Conservation (phyloP, 768 basidiomycete genomes). For the Austroboletus festivus region DNA sequence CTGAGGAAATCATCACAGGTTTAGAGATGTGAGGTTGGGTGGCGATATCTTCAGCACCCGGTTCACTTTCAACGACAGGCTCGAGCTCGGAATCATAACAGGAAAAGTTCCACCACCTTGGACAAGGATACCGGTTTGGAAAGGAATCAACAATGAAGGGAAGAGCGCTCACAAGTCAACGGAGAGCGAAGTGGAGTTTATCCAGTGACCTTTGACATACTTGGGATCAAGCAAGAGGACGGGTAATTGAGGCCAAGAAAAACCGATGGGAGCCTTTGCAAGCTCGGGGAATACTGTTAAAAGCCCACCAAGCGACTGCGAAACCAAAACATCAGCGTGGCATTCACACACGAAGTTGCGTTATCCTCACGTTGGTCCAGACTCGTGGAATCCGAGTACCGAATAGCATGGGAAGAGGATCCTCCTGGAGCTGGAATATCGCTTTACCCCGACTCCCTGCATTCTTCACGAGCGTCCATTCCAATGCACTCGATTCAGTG, state of each 20-base stretch:
- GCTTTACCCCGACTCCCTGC: not conserved
- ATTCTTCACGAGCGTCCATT: conserved; percentile 22
- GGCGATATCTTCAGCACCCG: not conserved
- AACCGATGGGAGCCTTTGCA: conserved; percentile 13
- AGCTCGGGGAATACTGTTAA: conserved; percentile 25
- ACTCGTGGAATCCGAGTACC: conserved; percentile 17
- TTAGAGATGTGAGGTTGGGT: not conserved
- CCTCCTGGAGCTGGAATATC: not conserved
- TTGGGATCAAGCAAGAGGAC: conserved; percentile 20
- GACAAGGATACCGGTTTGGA: not conserved
- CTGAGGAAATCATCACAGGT: not conserved
- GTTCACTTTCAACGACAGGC: not conserved
- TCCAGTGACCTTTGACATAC: conserved; percentile 15
- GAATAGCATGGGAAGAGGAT: not conserved
- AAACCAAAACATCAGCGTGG: conserved; percentile 1
- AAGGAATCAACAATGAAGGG: not conserved
- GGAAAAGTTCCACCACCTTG: conserved; percentile 25
- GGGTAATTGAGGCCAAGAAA: conserved; percentile 29
- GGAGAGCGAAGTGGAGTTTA: conserved; percentile 13
- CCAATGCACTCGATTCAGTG: not conserved
- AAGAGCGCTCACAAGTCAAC: conserved; percentile 20
- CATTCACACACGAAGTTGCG: not conserved
- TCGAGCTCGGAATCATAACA: conserved; percentile 23
- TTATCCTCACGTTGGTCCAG: conserved; percentile 28
- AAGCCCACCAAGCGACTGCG: conserved; percentile 24